Evolutionary conservation across 768 basidiomycete species (phyloP).

Genomic region (Amanita rimosa): DNA sequence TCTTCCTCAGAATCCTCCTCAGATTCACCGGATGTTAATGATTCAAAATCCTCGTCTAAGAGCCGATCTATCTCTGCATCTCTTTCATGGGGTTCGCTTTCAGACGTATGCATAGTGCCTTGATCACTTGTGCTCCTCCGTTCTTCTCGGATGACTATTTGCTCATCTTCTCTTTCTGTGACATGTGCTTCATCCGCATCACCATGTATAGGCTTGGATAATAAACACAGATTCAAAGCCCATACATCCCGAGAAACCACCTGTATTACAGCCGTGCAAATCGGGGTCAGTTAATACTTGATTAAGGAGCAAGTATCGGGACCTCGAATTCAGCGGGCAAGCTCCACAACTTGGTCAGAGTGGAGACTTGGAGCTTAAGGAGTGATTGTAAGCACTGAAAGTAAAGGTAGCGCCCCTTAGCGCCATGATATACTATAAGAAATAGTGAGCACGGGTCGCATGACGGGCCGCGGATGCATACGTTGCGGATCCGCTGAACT

Average conservation of each 20-base stretch:
- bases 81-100: background rate
- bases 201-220: constrained; percentile 46
- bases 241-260: constrained; percentile 71
- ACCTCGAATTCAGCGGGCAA: constrained; percentile 79
- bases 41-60: constrained; percentile 31
- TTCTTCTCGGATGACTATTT: constrained; percentile 16
- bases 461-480: constrained; percentile 11
- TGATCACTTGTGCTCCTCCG: background rate
- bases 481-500: constrained; percentile 53
- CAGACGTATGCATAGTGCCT: background rate
- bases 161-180: constrained; percentile 5
- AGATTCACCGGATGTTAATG: constrained; percentile 25
- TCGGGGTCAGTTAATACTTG: background rate
- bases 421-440: constrained; percentile 69
- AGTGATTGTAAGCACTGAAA: constrained; percentile 80
- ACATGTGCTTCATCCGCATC: constrained; percentile 39
- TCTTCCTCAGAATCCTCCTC: constrained; percentile 23
- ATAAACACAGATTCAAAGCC: constrained; percentile 57
- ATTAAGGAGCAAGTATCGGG: background rate
- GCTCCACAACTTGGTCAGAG: constrained; percentile 52
- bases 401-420: constrained; percentile 66
- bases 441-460: background rate
- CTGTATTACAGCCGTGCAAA: constrained; percentile 22
- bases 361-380: constrained; percentile 62
- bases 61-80: constrained; percentile 29